Evolutionary conservation across 2,329 filamentous ascomycete species (phyloP).

Genomic region (Fragosphaeria purpurea): DNA sequence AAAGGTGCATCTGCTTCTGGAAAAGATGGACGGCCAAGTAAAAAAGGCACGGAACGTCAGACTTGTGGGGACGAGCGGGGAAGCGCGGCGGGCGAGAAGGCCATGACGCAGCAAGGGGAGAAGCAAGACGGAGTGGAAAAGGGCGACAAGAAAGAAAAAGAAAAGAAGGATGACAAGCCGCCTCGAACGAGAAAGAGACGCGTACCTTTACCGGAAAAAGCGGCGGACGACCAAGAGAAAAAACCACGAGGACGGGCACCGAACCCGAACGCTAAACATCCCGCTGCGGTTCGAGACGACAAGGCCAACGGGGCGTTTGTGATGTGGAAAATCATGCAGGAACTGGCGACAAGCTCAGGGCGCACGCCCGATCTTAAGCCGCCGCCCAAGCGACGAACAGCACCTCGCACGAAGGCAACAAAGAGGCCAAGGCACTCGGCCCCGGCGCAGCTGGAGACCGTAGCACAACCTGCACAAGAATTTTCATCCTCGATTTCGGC

Average conservation of each 20-base stretch:
- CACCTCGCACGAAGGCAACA: background rate
- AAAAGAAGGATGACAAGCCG: background rate
- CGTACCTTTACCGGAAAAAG: background rate
- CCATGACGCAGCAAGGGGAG: background rate
- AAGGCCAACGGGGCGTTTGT: constrained; percentile 35
- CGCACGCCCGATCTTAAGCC: constrained; percentile 17
- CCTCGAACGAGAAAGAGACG: background rate
- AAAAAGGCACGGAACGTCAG: no score
- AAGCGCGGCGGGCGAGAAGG: background rate
- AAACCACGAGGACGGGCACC: constrained; percentile 12
- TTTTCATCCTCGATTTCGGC: background rate
- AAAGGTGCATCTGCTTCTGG: constrained; percentile 20
- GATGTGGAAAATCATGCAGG: constrained; percentile 30
- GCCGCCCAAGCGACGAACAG: constrained; percentile 2
- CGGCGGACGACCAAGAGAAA: background rate
- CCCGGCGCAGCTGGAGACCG: constrained; percentile 5
- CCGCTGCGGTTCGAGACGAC: constrained; percentile 35
- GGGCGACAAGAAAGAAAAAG: background rate
- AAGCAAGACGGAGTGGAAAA: background rate
- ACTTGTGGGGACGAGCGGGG: background rate
- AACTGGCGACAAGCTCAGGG: constrained; percentile 23
- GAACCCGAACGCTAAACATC: constrained; percentile 23
- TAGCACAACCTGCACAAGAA: no score
- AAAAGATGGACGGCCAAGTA: background rate
- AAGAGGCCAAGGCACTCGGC: constrained; percentile 10